Conservation (phyloP, 1,139 yeast species). For the Lodderomyces metapsilosis region DNA sequence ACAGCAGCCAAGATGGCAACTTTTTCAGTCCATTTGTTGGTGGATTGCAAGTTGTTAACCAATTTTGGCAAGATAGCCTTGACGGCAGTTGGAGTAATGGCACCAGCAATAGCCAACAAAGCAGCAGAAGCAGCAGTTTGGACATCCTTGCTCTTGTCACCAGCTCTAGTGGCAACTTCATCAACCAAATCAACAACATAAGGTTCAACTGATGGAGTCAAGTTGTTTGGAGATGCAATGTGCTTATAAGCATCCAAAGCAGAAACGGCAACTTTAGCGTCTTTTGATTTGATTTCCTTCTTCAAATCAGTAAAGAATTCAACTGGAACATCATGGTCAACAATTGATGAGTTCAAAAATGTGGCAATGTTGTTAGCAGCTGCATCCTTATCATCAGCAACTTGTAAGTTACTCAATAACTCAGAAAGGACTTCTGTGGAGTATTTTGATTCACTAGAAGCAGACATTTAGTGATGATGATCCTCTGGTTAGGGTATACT, state of each 20-base stretch:
- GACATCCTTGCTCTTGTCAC: constrained; percentile 83
- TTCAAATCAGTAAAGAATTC: constrained; percentile 78
- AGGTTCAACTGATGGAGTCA: constrained; percentile 94
- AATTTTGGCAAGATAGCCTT: constrained; percentile 86
- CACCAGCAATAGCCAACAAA: constrained; percentile 70
- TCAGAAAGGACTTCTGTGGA: constrained; percentile 85
- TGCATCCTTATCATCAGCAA: constrained; percentile 86
- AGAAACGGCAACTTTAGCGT: constrained; percentile 58
- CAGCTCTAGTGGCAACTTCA: constrained; percentile 73
- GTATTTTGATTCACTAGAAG: constrained; percentile 64
- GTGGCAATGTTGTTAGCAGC: constrained; percentile 91
- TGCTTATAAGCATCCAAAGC: constrained; percentile 83
- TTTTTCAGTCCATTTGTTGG: constrained; percentile 99
- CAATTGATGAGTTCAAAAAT: constrained; percentile 93
- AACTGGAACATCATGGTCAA: constrained; percentile 97
- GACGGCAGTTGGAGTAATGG: constrained; percentile 90
- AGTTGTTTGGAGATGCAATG: constrained; percentile 77
- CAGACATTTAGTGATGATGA: constrained; percentile 43
- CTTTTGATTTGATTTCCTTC: constrained; percentile 76
- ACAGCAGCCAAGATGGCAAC: constrained; percentile 84
- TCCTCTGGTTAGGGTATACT: constrained; percentile 17
- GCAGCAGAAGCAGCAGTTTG: constrained; percentile 72
- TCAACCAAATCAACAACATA: constrained; percentile 75
- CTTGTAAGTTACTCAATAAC: constrained; percentile 87
- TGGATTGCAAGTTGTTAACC: constrained; percentile 61